Base-by-base conservation (phyloP, 2,329 filamentous ascomycete genomes). In the Cladophialophora yegresii region DNA sequence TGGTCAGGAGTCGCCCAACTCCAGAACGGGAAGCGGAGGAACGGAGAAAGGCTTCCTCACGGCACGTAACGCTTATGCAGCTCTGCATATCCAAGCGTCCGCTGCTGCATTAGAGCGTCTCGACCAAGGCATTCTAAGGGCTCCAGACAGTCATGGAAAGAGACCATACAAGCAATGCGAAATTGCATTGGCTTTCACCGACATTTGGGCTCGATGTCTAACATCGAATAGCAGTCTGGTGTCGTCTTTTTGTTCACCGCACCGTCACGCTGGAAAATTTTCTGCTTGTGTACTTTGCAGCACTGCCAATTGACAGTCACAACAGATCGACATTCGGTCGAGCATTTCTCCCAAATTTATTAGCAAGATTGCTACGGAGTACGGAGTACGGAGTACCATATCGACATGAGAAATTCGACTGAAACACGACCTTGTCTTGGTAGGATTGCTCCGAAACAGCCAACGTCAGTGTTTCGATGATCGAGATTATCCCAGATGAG, bases 401-500 rank as follows among this genome's bases (percentile, higher is more conserved):
- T 30, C 23, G 43, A 49, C 45, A 20, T 49, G 26, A 28, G 6
- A 6, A 28, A 3, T 6, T 26, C 53, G 55, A 20, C 62, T 62
- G 65, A 65, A 67, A 67, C 65, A 58, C 28, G 50, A 63, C 23
- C 65, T 57, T 53, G 23, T 57, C 58, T 32, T 67, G 49, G 60
- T 51, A 64, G 50, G 40, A 59, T 58, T 58, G 36, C 49, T 12
- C 61, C 58, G 55, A 67, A 67, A 67, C 65, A 23, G 55, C 62
- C 59, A 63, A 47, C 56, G 65, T 63, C 62, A 54, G 45, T 54
- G 51, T 22, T 62, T 49, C 45, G 49, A 43, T 43, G 51, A 47
- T 56, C 36, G 62, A 55, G 51, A 54, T 62, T 67, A 63, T 64
- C 59, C 58, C 58, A 67, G 50, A 67, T 62, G 65, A 67, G 13